Conservation (phyloP, 1,139 yeast genomes). For the Kurtzmaniella quercitrusa region DNA sequence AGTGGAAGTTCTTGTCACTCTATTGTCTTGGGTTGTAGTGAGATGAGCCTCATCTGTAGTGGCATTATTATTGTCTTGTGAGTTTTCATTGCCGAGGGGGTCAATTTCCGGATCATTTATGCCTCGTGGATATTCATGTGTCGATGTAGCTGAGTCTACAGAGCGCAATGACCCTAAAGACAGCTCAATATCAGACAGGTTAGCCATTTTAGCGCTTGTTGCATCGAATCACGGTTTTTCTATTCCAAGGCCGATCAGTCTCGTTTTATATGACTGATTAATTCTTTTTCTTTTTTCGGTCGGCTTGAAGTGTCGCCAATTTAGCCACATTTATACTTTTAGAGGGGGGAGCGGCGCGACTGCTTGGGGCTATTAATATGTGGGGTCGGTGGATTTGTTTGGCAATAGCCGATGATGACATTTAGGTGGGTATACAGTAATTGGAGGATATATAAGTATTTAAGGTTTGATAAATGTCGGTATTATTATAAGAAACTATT, state of each 20-base stretch:
- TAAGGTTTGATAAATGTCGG: too few species aligned
- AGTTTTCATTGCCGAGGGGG: neutral
- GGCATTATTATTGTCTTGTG: too few species aligned
- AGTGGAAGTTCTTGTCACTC: constrained; percentile 2
- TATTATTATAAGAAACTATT: too few species aligned
- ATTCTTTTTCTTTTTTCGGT: neutral
- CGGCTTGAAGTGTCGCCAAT: neutral
- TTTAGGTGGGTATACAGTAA: too few species aligned
- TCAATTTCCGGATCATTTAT: neutral
- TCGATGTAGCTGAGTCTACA: neutral
- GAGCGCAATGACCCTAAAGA: constrained; percentile 1
- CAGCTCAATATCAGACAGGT: neutral
- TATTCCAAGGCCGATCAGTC: neutral
- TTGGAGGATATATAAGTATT: too few species aligned
- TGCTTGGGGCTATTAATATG: too few species aligned
- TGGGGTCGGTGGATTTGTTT: too few species aligned
- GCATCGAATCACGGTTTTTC: neutral
- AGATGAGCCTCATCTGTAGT: neutral
- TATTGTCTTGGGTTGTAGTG: neutral
- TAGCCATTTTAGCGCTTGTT: neutral
- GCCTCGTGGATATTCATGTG: neutral
- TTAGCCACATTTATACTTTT: neutral
- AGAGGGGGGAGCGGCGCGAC: too few species aligned
- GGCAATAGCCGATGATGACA: too few species aligned
- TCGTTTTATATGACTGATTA: neutral